A percentile compares a stretch with the other conserved stretches of the same genome.
These are phyloP conservation scores for Beta lomatogona DNA, from an alignment of 179 eudicot genomes.

Conservation along the genomic window DNA sequence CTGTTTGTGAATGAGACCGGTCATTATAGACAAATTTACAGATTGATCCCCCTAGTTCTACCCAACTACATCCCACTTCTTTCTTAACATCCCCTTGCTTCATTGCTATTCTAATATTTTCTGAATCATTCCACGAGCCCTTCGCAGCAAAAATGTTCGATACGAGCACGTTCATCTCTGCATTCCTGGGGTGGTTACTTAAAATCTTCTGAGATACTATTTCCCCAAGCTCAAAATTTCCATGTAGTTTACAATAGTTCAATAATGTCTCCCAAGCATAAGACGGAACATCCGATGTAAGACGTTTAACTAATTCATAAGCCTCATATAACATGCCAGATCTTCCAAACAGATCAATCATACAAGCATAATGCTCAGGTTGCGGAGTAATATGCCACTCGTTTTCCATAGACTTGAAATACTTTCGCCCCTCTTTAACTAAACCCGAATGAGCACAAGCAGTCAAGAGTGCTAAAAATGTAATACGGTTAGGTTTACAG, in stretches of 20 bases:
- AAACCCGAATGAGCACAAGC: constrained; percentile 67
- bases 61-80: constrained; percentile 62
- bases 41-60: constrained; percentile 46
- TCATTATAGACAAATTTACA: constrained; percentile 47
- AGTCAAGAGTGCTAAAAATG: constrained; percentile 56
- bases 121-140: constrained; percentile 58
- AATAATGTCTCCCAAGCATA: constrained; percentile 62
- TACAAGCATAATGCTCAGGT: constrained; percentile 58
- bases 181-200: constrained; percentile 28
- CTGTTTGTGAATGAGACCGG: constrained; percentile 41
- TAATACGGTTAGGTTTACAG: constrained; percentile 47
- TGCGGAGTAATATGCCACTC: constrained; percentile 51
- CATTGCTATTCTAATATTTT: constrained; percentile 38
- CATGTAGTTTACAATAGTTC: constrained; percentile 57
- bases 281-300: constrained; percentile 48
- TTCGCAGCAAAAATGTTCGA: constrained; percentile 61
- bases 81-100: constrained; percentile 43
- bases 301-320: constrained; percentile 44
- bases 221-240: constrained; percentile 49
- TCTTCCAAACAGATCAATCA: constrained; percentile 69
- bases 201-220: constrained; percentile 41
- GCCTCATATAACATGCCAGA: constrained; percentile 60
- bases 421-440: constrained; percentile 46
- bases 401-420: constrained; percentile 46
- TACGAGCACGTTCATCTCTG: constrained; percentile 46